Conservation (phyloP, 1,139 yeast genomes). For the Meyerozyma sp. region DNA sequence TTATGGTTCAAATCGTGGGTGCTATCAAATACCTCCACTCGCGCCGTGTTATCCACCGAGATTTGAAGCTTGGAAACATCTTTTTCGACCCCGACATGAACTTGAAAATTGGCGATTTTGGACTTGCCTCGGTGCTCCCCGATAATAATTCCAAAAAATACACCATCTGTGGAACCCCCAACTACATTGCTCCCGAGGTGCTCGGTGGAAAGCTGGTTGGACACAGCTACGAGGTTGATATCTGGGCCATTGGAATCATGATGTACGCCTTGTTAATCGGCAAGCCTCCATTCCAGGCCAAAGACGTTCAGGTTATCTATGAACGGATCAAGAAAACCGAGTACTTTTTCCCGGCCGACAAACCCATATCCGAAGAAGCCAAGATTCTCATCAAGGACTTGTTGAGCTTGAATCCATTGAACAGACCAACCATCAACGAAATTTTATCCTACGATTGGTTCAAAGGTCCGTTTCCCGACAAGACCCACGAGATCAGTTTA, state of each 20-base stretch:
- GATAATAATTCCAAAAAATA: slow-evolving; percentile 65
- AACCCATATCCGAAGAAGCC: slow-evolving; percentile 67
- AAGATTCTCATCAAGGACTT: slow-evolving; percentile 64
- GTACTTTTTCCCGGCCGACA: slow-evolving; percentile 73
- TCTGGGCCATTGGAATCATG: slow-evolving; percentile 97
- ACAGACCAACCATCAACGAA: slow-evolving; percentile 77
- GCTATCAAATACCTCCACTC: slow-evolving; percentile 90
- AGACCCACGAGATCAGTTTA: slow-evolving; percentile 58
- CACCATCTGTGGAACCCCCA: slow-evolving; percentile 97
- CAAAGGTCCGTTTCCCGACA: slow-evolving; percentile 78
- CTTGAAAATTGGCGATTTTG: slow-evolving; percentile 93
- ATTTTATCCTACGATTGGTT: slow-evolving; percentile 82
- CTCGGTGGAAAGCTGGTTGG: slow-evolving; percentile 84
- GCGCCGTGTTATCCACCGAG: slow-evolving; percentile 92
- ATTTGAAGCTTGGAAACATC: slow-evolving; percentile 88
- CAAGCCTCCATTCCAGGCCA: slow-evolving; percentile 96
- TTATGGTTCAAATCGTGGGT: slow-evolving; percentile 90
- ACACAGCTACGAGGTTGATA: slow-evolving; percentile 90
- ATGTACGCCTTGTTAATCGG: slow-evolving; percentile 86
- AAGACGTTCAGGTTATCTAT: slow-evolving; percentile 89
- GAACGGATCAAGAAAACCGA: slow-evolving; percentile 86
- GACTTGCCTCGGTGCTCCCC: slow-evolving; percentile 84
- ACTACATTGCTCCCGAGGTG: slow-evolving; percentile 96
- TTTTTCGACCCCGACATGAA: slow-evolving; percentile 91
- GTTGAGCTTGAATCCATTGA: slow-evolving; percentile 70